Evolutionary conservation across 2,329 filamentous ascomycete species (phyloP).

Genomic region (Alternaria brassicicola): DNA sequence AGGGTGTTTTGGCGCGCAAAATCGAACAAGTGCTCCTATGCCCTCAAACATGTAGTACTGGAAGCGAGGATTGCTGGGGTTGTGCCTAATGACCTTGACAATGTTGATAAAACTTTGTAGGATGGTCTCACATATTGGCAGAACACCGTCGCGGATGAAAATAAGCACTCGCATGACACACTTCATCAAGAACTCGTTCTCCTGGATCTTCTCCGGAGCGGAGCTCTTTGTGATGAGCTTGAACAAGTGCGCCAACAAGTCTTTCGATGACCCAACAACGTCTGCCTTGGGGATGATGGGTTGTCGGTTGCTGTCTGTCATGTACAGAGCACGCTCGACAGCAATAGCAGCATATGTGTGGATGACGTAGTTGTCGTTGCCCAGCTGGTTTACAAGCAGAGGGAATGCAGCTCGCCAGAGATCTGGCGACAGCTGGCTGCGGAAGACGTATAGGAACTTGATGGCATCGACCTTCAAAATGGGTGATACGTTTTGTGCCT

Average conservation of each 20-base stretch:
- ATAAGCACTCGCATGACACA: constrained; percentile 98
- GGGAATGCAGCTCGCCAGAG: constrained; percentile 92
- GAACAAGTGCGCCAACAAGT: constrained; percentile 88
- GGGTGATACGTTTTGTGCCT: constrained; percentile 73
- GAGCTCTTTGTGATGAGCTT: constrained; percentile 84
- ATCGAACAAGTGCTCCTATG: constrained; percentile 84
- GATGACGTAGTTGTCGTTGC: constrained; percentile 89
- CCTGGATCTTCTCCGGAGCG: constrained; percentile 90
- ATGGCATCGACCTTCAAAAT: constrained; percentile 97
- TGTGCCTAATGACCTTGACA: constrained; percentile 88
- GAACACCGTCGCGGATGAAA: constrained; percentile 83
- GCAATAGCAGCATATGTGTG: constrained; percentile 98
- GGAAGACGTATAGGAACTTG: constrained; percentile 97
- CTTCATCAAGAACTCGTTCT: constrained; percentile 98
- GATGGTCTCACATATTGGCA: constrained; percentile 76
- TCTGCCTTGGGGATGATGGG: constrained; percentile 80
- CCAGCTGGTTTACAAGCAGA: constrained; percentile 88
- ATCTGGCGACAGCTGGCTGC: constrained; percentile 88
- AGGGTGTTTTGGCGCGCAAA: constrained; percentile 70
- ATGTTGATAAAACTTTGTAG: constrained; percentile 85
- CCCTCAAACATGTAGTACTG: constrained; percentile 99
- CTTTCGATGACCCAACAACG: constrained; percentile 81
- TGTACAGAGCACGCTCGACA: constrained; percentile 88
- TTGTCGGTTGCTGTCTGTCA: constrained; percentile 75
- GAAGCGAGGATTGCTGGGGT: constrained; percentile 96